Conservation (phyloP, 306 rosid species). For the Dryas drummondii region DNA sequence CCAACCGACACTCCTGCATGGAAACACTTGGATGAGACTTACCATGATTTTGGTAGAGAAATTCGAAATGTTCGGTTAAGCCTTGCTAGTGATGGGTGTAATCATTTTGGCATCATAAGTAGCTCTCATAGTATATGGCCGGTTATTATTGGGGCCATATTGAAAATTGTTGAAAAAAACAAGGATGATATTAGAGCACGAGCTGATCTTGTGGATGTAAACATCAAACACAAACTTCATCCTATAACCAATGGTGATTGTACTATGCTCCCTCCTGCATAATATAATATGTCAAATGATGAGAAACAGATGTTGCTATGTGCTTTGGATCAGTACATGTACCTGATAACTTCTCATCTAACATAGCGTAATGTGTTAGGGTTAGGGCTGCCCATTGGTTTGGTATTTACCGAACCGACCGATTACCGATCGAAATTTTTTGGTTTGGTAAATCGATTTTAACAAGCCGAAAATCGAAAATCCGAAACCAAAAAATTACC, state of each 20-base stretch:
- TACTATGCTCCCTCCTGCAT: background rate
- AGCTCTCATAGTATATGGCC: background rate
- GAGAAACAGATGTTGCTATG: background rate
- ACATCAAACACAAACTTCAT: background rate
- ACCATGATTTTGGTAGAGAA: no score
- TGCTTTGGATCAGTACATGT: background rate
- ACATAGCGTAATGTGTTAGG: background rate
- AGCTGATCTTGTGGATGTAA: background rate
- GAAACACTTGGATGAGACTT: no score
- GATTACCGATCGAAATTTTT: no score
- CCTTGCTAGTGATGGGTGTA: background rate
- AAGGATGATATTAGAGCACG: background rate
- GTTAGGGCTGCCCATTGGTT: no score
- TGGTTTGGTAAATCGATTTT: no score
- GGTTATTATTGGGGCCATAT: background rate
- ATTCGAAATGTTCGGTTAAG: background rate
- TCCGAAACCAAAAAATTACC: no score
- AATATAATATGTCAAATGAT: background rate
- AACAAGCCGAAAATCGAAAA: no score
- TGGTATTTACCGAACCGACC: no score
- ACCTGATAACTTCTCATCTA: background rate
- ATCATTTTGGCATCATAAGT: background rate
- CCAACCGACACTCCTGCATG: no score
- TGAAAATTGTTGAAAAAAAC: background rate
- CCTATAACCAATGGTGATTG: background rate